phyloP scores from a whole-genome alignment of 2,329 filamentous ascomycete species.

The Alternaria triticina region DNA sequence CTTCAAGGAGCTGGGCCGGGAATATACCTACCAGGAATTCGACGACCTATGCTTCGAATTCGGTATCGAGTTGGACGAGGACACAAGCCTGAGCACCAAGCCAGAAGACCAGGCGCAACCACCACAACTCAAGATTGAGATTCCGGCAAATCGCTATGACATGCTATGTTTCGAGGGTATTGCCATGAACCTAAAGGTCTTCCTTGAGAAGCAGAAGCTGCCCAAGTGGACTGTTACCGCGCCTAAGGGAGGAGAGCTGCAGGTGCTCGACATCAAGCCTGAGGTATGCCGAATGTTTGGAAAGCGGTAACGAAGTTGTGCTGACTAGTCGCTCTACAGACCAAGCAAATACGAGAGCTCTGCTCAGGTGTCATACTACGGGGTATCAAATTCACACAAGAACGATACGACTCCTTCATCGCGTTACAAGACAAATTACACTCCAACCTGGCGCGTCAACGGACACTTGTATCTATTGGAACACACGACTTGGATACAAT shows the following conservation, averaged over 20 bases:
- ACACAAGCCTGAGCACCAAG: constrained; percentile 53
- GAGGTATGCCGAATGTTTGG: constrained; percentile 51
- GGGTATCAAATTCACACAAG: constrained; percentile 89
- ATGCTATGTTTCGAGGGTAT: constrained; percentile 99
- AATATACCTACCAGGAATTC: constrained; percentile 93
- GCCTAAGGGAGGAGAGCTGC: constrained; percentile 73
- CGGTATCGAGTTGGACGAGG: constrained; percentile 96
- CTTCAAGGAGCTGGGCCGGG: constrained; percentile 87
- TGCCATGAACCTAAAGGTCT: constrained; percentile 93
- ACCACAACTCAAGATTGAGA: constrained; percentile 96
- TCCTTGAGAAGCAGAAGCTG: constrained; percentile 75
- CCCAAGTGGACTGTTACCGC: constrained; percentile 81
- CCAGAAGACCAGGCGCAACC: constrained; percentile 69
- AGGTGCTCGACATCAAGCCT: constrained; percentile 81
- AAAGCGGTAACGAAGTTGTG: background rate
- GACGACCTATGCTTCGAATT: constrained; percentile 99
- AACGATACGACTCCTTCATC: constrained; percentile 96
- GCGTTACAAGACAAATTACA: constrained; percentile 97
- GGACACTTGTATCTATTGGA: constrained; percentile 94
- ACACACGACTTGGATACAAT: constrained; percentile 96
- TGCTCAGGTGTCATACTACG: constrained; percentile 89
- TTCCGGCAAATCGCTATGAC: constrained; percentile 91
- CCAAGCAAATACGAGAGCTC: constrained; percentile 80
- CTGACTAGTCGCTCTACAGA: constrained; percentile 52
- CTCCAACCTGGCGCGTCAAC: constrained; percentile 89